Evolutionary conservation across 345 rosid genomes (phyloP), one percentile per base, ranked within the genome.

Genomic region (Pistacia vera): DNA sequence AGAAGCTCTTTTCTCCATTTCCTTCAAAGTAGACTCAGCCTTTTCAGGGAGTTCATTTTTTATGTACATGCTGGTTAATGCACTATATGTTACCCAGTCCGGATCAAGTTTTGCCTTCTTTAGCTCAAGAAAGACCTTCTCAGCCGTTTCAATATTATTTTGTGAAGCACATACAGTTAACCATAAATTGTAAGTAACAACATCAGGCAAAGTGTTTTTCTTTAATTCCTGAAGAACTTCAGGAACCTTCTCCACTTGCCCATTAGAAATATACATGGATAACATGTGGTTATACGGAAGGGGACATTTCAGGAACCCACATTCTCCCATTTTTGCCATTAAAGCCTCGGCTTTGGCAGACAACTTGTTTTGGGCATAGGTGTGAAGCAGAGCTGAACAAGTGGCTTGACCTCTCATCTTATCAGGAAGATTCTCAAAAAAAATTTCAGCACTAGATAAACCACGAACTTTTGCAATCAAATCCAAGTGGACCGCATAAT

Each of bases 401-500:
- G 95, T 82, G 33, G 81, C 84, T 38, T 77, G 87, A 44, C 84
- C 89, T 86, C 92, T 83, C 97, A 92, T 85, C 68, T 78, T 72
- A 57, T 86, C 91, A 2, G 97, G 97, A 77, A 93, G 85, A 66
- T 92, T 98, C 83, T 93, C 97, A 20, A 92, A 93, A 79, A 96
- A 93, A 81, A 90, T 91, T 85, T 96, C 99, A 0, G 97, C 97
- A 56, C 95, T 93, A 56, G 82, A 75, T 58, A 96, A 76, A 62
- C 99, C 95, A 4, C 94, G 94, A 52, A 93, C 71, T 84, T 96
- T 96, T 1, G 92, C 86, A 54, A 91, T 81, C 87, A 96, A 85
- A 83, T 96, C 99, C 82, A 93, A 84, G 78, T 96, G 97, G 54
- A 93, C 90, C 46, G 98, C 98, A 76, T 89, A 92, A 71, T 96